phyloP scores from a whole-genome alignment of 306 rosid species.

The Fagus sylvatica region DNA sequence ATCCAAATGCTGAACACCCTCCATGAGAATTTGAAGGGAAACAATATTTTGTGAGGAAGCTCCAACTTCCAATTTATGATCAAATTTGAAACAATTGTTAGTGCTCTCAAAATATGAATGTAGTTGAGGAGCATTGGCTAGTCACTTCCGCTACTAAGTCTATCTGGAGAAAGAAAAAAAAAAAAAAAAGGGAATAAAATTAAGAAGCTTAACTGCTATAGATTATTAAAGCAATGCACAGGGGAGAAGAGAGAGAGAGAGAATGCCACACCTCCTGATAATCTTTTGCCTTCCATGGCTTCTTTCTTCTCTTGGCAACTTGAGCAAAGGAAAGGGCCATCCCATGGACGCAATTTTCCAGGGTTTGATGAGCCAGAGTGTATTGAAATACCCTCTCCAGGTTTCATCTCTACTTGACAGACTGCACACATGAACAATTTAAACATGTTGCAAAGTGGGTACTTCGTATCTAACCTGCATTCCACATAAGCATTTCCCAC shows the following conservation, averaged over 20 bases:
- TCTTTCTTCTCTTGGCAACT: conserved; percentile 98
- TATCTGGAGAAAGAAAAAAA: conserved; percentile 58
- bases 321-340: conserved; percentile 94
- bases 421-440: conserved; percentile 94
- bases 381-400: conserved; percentile 91
- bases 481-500: conserved; percentile 24
- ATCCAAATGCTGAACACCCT: conserved; percentile 45
- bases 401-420: conserved; percentile 91
- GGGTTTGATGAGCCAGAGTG: conserved; percentile 60
- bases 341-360: conserved; percentile 90
- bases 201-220: neutral
- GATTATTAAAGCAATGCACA: neutral
- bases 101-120: conserved; percentile 56
- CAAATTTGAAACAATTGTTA: conserved; percentile 41
- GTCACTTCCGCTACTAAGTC: conserved; percentile 86
- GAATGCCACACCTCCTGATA: conserved; percentile 46
- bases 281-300: conserved; percentile 98
- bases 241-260: conserved; percentile 16
- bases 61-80: conserved; percentile 42
- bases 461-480: conserved; percentile 90
- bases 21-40: conserved; percentile 51
- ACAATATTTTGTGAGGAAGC: conserved; percentile 37
- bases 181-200: conserved; percentile 11
- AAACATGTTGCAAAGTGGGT: conserved; percentile 98
- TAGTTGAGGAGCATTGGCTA: conserved; percentile 50